These are phyloP conservation scores for Citropsis articulata DNA, from an alignment of 345 rosid species.

Conservation along the genomic window DNA sequence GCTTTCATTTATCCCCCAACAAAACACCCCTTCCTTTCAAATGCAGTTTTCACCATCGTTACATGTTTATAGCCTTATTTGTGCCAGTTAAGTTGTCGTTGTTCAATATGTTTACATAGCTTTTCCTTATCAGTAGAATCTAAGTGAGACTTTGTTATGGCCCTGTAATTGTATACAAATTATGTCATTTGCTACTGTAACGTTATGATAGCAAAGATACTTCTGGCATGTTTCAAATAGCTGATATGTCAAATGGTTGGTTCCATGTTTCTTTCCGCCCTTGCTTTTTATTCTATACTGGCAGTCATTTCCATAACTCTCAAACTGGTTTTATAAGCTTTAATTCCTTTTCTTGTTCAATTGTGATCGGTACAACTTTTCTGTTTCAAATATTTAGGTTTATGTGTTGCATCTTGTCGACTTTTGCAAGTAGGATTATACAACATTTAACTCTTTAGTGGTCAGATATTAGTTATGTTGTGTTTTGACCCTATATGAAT, in stretches of 20 bases:
- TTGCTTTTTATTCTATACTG: not conserved
- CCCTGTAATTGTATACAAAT: not conserved
- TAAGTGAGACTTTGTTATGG: too few relatives aligned
- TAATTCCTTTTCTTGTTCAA: not conserved
- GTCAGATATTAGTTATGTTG: too few relatives aligned
- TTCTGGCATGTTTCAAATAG: too few relatives aligned
- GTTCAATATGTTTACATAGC: not conserved
- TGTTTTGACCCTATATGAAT: too few relatives aligned
- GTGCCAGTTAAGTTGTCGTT: not conserved
- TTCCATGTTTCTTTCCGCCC: not conserved
- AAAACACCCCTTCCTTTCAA: not conserved
- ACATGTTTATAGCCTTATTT: not conserved
- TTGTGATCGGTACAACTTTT: too few relatives aligned
- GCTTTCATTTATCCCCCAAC: not conserved
- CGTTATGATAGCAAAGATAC: not conserved
- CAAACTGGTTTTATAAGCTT: not conserved
- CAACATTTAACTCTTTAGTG: too few relatives aligned
- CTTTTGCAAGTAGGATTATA: too few relatives aligned
- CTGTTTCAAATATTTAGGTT: too few relatives aligned
- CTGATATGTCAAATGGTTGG: not conserved
- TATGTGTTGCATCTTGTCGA: too few relatives aligned
- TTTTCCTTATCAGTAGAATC: not conserved
- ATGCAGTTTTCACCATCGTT: not conserved
- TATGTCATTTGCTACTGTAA: not conserved
- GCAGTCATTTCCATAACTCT: not conserved